Evolutionary conservation across 768 basidiomycete genomes (phyloP), one percentile per base, ranked within the genome.

Genomic region (Podaxis sp.): DNA sequence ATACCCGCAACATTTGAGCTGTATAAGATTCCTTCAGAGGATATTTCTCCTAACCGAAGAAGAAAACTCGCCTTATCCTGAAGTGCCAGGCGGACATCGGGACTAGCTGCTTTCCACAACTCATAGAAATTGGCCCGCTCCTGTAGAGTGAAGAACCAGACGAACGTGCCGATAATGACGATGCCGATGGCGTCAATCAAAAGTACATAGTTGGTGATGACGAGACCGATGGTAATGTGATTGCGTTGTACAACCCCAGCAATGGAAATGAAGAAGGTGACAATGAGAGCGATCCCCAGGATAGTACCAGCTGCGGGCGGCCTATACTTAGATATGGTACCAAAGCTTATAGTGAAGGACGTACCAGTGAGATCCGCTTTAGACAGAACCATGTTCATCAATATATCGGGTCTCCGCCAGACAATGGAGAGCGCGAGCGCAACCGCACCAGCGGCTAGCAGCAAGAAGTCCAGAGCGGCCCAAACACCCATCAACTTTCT

Each of bases 1-100:
- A 74, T 94, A 96, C 17, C 95, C 95, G 68, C 95, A 96, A 76
- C 95, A 96, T 60, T 76, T 72, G 67, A 93, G 80, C 93, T 95
- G 62, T n/a, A 58, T 52, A 26, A 44, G 68, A 24, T 22, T 24
- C 13, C 1, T 50, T 50, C 49, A 36, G 48, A 58, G 46, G 50
- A 50, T 22, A 49, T 22, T 51, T 33, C 20, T 30, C 20, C 22
- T 51, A 56, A 12, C 56, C 22, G 15, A 40, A 46, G 26, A 22
- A 17, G 44, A 57, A 17, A 56, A 74, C 82, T 64, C 65, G 93
- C 93, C 80, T 80, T 74, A 67, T 96, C 87, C 75, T 96, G 95
- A 30, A 96, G 73, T 15, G 75, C 69, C 41, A 87, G 78, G 64
- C 86, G 82, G 22, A 77, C 81, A 1, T 75, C 77, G 28, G 76